Base-by-base conservation (phyloP, 2,329 filamentous ascomycete genomes). In the Colletotrichum coccodes region DNA sequence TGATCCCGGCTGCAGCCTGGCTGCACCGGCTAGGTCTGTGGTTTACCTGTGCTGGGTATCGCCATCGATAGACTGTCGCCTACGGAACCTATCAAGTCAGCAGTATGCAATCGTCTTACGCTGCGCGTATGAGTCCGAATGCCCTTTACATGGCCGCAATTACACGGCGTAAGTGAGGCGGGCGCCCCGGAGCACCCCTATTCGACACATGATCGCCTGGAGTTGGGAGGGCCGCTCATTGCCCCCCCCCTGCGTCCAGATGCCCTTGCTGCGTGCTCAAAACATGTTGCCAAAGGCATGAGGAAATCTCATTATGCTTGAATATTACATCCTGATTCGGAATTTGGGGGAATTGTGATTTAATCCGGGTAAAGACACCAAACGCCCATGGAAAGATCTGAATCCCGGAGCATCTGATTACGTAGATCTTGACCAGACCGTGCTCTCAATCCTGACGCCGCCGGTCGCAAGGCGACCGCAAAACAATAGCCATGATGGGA, bases 391-490 rank as follows among this genome's bases (percentile, higher is more conserved):
- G 53, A 65, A n/a, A 32, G 28, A 54, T 16, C 34, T 6, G 23
- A 16, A 38, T 34, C 23, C 47, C 65, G 56, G 21, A 21, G 28
- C 49, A 49, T 14, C 23, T 26, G 46, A 57, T 54, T 47, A 64
- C 52, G 28, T 59, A 40, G 30, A 44, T 18, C 28, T 40, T 49
- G 34, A 16, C 21, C 54, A 38, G 32, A n/a, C 53, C 21, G 34
- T 56, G 32, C 38, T 54, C n/a, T 47, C 42, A 38, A 32, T 50
- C 61, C 44, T 28, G 65, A 68, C 54, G 61, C 65, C 61, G 49
- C 61, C 40, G 32, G 38, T 38, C 60, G 26, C 46, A 21, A 64
- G 26, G 36, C 32, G 36, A 65, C 49, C 65, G 49, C 40, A 56
- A 47, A 21, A 53, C 18, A 46, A 60, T 68, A 49, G 40, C 47